Percentiles rank a stretch among this genome's conserved stretches.
Conservation (phyloP, 495 filamentous ascomycete genomes). For the Aspergillus leporis region DNA sequence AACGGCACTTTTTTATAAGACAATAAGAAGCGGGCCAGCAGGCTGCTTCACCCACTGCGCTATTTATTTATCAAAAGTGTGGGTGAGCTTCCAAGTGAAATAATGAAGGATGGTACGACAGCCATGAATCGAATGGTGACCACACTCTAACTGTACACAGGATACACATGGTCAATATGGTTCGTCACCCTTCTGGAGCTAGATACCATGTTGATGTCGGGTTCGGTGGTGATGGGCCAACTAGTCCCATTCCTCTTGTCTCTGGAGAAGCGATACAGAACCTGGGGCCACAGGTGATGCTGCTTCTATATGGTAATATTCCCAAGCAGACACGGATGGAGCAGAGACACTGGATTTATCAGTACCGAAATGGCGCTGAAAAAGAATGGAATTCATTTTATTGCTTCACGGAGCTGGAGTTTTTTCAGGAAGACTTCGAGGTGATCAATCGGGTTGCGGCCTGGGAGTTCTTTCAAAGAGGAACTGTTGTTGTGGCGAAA, state of each 20-base stretch:
- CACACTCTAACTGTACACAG: conserved; percentile 34
- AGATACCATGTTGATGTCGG: conserved; percentile 69
- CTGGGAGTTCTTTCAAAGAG: conserved; percentile 49
- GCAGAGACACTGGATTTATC: conserved; percentile 62
- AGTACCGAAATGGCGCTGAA: conserved; percentile 50
- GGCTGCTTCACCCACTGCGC: no score
- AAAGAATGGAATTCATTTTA: conserved; percentile 58
- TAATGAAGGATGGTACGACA: no score
- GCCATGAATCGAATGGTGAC: no score
- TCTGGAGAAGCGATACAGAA: conserved; percentile 37
- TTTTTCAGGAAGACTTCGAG: conserved; percentile 60
- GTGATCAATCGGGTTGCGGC: conserved; percentile 63
- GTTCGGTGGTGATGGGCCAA: conserved; percentile 66
- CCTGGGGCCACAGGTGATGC: conserved; percentile 51
- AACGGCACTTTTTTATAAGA: no score
- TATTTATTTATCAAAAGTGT: no score
- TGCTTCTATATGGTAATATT: conserved; percentile 49
- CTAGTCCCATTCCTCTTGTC: conserved; percentile 53
- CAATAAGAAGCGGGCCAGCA: no score
- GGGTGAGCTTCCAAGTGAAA: no score
- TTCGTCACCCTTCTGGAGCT: conserved; percentile 47
- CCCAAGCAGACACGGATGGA: conserved; percentile 38
- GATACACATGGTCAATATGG: conserved; percentile 71
- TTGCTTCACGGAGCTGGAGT: conserved; percentile 62
- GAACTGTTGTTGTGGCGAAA: conserved; percentile 53